Conservation (phyloP, 2,329 filamentous ascomycete species). For the Leptographium wingfieldii region DNA sequence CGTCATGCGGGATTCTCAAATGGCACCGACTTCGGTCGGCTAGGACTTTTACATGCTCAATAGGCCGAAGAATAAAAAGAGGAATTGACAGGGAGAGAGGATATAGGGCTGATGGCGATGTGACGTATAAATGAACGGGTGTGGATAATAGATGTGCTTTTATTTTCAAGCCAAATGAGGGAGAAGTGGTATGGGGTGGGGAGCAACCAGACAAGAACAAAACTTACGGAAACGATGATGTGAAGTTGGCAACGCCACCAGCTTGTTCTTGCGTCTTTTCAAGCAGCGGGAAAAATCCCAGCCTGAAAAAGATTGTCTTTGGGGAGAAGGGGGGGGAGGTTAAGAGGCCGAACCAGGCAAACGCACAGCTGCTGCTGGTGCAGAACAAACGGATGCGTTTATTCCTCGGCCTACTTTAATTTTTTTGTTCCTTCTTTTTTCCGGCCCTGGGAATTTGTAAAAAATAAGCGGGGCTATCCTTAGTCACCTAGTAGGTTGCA, state of each 20-base stretch:
- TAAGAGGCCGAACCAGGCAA: not conserved
- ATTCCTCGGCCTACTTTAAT: not conserved
- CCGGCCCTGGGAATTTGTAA: not conserved
- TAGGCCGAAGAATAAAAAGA: not conserved
- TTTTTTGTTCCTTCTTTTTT: slow-evolving; percentile 1
- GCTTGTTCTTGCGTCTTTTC: not conserved
- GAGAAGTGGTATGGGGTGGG: not conserved
- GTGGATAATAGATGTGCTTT: not conserved
- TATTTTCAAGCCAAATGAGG: not conserved
- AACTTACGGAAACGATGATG: not conserved
- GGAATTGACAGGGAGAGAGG: not conserved
- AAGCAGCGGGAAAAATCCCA: not conserved
- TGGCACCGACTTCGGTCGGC: not conserved
- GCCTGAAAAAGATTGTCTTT: not conserved
- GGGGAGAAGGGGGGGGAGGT: not conserved
- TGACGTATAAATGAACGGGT: not conserved
- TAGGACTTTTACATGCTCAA: not conserved
- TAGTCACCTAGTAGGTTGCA: not conserved
- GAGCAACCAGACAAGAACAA: not conserved
- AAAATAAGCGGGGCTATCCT: not conserved
- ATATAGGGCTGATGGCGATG: not conserved
- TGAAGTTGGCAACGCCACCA: not conserved
- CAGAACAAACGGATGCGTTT: not conserved
- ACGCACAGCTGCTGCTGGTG: not conserved
- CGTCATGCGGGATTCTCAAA: not conserved